Evolutionary conservation across 2,329 filamentous ascomycete species (phyloP).

Genomic region (Fusarium globosum): DNA sequence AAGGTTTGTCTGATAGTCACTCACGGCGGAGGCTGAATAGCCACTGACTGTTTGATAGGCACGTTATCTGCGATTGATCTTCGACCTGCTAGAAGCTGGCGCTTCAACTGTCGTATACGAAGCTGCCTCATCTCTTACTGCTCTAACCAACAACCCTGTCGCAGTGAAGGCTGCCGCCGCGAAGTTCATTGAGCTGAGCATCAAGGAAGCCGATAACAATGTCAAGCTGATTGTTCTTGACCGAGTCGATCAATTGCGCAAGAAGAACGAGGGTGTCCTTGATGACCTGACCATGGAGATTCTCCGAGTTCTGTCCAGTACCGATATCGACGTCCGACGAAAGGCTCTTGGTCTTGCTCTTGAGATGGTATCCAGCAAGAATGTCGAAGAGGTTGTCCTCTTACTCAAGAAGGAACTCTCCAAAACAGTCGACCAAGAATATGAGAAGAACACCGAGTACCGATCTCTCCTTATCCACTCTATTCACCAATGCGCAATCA

Average conservation of each 20-base stretch:
- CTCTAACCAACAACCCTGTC: slow-evolving; percentile 94
- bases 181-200: slow-evolving; percentile 96
- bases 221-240: slow-evolving; percentile 98
- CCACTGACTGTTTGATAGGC: slow-evolving; percentile 64
- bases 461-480: slow-evolving; percentile 95
- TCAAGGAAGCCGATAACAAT: slow-evolving; percentile 98
- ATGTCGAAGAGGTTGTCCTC: slow-evolving; percentile 96
- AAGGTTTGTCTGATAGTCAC: slow-evolving; percentile 69
- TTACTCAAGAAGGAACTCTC: slow-evolving; percentile 96
- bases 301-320: slow-evolving; percentile 90
- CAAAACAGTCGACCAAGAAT: slow-evolving; percentile 98
- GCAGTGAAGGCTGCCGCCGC: slow-evolving; percentile 95
- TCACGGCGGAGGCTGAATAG: slow-evolving; percentile 15
- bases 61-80: slow-evolving; percentile 92
- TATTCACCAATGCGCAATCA: slow-evolving; percentile 98
- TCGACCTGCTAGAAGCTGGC: slow-evolving; percentile 92
- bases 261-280: slow-evolving; percentile 89
- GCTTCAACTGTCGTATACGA: slow-evolving; percentile 97
- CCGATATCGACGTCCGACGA: slow-evolving; percentile 93
- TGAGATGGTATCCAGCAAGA: slow-evolving; percentile 99
- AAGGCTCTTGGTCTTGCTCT: slow-evolving; percentile 91
- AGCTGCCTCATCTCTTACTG: slow-evolving; percentile 92
- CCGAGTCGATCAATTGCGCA: slow-evolving; percentile 86
- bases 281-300: slow-evolving; percentile 98
- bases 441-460: slow-evolving; percentile 98